These are phyloP conservation scores for Ilex asprella DNA, from an alignment of 257 asterid species.

Conservation along the genomic window DNA sequence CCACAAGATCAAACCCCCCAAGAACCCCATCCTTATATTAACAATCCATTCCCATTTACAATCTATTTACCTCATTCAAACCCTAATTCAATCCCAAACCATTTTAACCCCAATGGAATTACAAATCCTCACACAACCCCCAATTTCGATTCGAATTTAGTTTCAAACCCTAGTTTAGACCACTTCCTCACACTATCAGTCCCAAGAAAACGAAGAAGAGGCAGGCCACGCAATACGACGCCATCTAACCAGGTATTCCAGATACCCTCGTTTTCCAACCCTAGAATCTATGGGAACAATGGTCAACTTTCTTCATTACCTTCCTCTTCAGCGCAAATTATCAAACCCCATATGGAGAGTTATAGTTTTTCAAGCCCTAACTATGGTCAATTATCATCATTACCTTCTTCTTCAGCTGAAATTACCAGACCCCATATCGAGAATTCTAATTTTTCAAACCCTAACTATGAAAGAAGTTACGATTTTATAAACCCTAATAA, in stretches of 20 bases:
- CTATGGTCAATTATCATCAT: no score
- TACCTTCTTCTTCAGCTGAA: not conserved
- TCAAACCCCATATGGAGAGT: slow-evolving; percentile 25
- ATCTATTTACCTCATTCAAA: slow-evolving; percentile 35
- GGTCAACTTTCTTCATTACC: slow-evolving; percentile 25
- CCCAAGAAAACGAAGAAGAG: slow-evolving; percentile 71
- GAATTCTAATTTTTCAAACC: no score
- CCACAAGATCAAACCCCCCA: slow-evolving; percentile 32
- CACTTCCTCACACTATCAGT: slow-evolving; percentile 38
- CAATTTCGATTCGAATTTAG: slow-evolving; percentile 14
- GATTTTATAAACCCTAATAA: slow-evolving; percentile 3
- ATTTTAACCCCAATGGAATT: slow-evolving; percentile 12
- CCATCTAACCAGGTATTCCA: slow-evolving; percentile 41
- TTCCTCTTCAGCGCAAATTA: slow-evolving; percentile 29
- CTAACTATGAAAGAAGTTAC: not conserved
- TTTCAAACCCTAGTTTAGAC: slow-evolving; percentile 13
- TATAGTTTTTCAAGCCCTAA: slow-evolving; percentile 14
- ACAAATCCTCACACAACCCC: not conserved
- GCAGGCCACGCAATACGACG: slow-evolving; percentile 56
- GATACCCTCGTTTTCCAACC: slow-evolving; percentile 22
- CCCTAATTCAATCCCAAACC: slow-evolving; percentile 23
- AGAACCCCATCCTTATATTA: slow-evolving; percentile 23
- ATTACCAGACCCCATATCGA: not conserved
- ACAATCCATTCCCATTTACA: slow-evolving; percentile 48
- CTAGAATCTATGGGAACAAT: slow-evolving; percentile 17